Conservation (phyloP, 2,329 filamentous ascomycete genomes). For the Cercospora nicotianae region DNA sequence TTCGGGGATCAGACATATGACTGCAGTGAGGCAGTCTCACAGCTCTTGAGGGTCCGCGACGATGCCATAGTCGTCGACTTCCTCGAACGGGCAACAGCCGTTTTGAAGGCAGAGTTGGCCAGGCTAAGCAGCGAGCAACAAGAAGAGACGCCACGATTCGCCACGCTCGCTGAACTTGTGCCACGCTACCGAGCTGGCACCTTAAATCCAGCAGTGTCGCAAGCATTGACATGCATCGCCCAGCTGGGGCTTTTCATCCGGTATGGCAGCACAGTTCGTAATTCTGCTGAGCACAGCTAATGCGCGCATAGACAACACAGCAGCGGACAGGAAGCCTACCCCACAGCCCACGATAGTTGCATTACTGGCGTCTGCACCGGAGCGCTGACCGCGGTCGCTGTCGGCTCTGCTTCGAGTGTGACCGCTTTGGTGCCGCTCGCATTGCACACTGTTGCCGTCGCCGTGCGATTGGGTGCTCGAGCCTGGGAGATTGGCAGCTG, state of each 20-base stretch:
- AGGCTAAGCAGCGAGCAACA: constrained; percentile 20
- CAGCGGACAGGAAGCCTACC: constrained; percentile 20
- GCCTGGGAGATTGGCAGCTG: constrained; percentile 13
- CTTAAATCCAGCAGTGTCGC: constrained; percentile 24
- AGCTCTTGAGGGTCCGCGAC: constrained; percentile 17
- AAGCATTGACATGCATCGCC: constrained; percentile 26
- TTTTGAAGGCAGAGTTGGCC: constrained; percentile 21
- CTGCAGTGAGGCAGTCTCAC: constrained; percentile 20
- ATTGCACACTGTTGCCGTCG: constrained; percentile 41
- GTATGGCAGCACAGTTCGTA: neutral
- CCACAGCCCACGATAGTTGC: constrained; percentile 17
- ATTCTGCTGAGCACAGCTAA: neutral
- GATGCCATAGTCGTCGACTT: constrained; percentile 24
- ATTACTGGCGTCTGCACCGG: constrained; percentile 31
- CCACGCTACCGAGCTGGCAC: constrained; percentile 21
- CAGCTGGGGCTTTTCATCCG: constrained; percentile 28
- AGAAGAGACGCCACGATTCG: constrained; percentile 17
- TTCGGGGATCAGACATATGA: constrained; percentile 31
- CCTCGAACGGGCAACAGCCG: constrained; percentile 17
- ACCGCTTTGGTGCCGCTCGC: constrained; percentile 23
- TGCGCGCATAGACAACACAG: constrained; percentile 12
- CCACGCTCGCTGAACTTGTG: constrained; percentile 15
- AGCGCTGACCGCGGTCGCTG: constrained; percentile 27
- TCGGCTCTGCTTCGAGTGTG: constrained; percentile 23
- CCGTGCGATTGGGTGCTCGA: constrained; percentile 48